phyloP scores from a whole-genome alignment of 73 alveolate species.

The Paramecium primaurelia region DNA sequence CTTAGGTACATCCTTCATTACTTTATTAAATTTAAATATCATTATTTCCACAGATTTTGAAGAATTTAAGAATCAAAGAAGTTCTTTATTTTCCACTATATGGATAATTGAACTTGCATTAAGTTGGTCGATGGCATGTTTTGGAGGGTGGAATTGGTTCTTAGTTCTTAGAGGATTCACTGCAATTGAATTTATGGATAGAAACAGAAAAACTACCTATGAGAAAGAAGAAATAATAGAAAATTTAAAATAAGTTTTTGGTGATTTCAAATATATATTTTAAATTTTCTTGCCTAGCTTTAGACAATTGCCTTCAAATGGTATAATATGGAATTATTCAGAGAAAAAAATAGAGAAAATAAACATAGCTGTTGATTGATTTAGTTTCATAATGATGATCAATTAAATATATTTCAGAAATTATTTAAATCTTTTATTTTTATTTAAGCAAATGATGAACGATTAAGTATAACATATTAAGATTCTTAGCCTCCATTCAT shows the following conservation, averaged over 20 bases:
- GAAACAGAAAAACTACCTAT: not conserved
- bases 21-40: constrained; percentile 57
- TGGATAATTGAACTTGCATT: constrained; percentile 57
- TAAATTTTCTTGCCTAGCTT: constrained; percentile 17
- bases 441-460: not conserved
- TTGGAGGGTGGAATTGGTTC: constrained; percentile 81
- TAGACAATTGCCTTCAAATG: constrained; percentile 24
- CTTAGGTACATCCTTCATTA: constrained; percentile 53
- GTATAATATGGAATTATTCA: not conserved
- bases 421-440: constrained; percentile 13
- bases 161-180: constrained; percentile 70
- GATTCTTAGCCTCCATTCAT: not conserved
- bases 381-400: not conserved
- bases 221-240: not conserved
- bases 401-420: constrained; percentile 6
- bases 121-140: constrained; percentile 55
- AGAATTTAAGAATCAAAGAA: not conserved
- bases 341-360: not conserved
- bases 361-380: not conserved
- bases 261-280: not conserved
- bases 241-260: not conserved
- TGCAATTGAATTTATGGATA: constrained; percentile 72
- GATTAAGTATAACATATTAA: not conserved
- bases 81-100: not conserved
- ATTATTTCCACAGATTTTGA: not conserved